A percentile compares a stretch with the other conserved stretches of the same genome.
phyloP scores from a whole-genome alignment of 768 basidiomycete species.

The Candolleomyces eurysporus region DNA sequence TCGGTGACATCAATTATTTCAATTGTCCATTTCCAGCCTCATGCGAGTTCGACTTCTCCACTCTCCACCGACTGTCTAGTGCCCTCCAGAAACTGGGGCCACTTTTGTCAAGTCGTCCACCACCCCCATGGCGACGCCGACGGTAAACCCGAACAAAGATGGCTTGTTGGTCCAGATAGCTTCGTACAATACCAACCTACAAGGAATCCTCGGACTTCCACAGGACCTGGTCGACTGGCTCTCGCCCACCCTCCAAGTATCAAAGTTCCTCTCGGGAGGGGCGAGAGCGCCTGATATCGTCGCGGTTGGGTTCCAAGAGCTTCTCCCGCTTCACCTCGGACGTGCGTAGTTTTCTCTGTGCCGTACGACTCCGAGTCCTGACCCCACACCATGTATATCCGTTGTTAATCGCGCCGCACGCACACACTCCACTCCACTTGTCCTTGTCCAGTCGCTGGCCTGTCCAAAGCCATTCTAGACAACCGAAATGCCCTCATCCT shows the following conservation, averaged over 20 bases:
- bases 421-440: too few species aligned
- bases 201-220: conserved; percentile 68
- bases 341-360: conserved; percentile 46
- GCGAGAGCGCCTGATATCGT: conserved; percentile 78
- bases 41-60: too few species aligned
- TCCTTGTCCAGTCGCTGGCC: conserved; percentile 61
- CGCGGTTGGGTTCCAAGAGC: conserved; percentile 91
- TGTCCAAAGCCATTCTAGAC: conserved; percentile 68
- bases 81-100: too few species aligned
- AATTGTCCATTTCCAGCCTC: not conserved
- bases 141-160: conserved; percentile 12
- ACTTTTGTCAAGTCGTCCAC: not conserved
- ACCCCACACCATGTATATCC: too few species aligned
- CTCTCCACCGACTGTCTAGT: too few species aligned
- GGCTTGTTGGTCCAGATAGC: conserved; percentile 73
- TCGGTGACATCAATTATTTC: not conserved
- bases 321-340: conserved; percentile 85
- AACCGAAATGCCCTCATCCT: conserved; percentile 70
- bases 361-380: too few species aligned
- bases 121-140: too few species aligned
- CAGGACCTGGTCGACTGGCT: conserved; percentile 94
- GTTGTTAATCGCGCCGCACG: too few species aligned
- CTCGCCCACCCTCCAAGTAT: conserved; percentile 74
- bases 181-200: conserved; percentile 90
- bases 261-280: conserved; percentile 63